These are phyloP conservation scores for Podospora pseudoanserina DNA, from an alignment of 495 filamentous ascomycete genomes.

Conservation along the genomic window DNA sequence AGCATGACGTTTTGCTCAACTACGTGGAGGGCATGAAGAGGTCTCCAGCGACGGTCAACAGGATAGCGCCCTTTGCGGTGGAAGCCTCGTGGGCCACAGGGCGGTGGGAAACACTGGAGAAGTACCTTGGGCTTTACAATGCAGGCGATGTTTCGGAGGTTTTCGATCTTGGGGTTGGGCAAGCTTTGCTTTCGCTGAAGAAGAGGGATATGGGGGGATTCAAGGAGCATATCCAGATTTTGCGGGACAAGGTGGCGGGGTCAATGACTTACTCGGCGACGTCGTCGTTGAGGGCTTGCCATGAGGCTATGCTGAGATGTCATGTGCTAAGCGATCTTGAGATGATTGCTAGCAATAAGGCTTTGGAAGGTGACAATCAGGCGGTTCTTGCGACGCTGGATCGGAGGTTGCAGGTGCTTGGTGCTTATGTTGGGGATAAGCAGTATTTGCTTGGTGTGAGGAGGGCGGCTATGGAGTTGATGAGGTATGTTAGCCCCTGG, in stretches of 20 bases:
- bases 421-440: constrained; percentile 83
- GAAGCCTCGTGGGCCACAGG: constrained; percentile 90
- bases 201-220: constrained; percentile 54
- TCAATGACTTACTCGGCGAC: constrained; percentile 71
- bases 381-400: constrained; percentile 58
- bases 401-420: constrained; percentile 75
- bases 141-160: constrained; percentile 56
- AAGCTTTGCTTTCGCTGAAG: constrained; percentile 63
- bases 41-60: constrained; percentile 49
- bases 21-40: constrained; percentile 72
- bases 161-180: constrained; percentile 79
- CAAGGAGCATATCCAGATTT: constrained; percentile 52
- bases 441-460: constrained; percentile 89
- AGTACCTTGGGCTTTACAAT: constrained; percentile 55
- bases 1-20: constrained; percentile 82
- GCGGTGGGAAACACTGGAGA: constrained; percentile 70
- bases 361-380: constrained; percentile 35
- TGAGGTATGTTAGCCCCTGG: constrained; percentile 44
- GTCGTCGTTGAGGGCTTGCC: constrained; percentile 72
- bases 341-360: constrained; percentile 58
- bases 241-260: constrained; percentile 67
- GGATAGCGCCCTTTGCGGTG: constrained; percentile 71
- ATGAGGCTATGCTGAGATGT: constrained; percentile 74
- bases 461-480: constrained; percentile 77
- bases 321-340: constrained; percentile 88